Conservation (phyloP, 148 eudicot genomes). For the Nepenthes gracilis region DNA sequence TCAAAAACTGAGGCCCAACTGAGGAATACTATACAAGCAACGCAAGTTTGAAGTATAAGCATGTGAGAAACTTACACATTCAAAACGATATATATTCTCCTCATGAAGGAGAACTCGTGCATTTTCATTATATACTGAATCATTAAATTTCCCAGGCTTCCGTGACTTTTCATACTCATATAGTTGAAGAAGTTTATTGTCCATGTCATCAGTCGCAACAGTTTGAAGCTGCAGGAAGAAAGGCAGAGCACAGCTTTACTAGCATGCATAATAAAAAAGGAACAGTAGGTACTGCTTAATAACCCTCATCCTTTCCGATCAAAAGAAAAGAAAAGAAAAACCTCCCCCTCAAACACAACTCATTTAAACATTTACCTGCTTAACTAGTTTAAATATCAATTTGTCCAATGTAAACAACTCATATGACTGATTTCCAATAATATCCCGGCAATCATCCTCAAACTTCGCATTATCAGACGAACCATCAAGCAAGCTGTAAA, state of each 20-base stretch:
- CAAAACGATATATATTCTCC: constrained; percentile 82
- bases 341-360: background rate
- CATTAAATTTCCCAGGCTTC: constrained; percentile 42
- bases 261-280: constrained; percentile 8
- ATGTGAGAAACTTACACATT: constrained; percentile 50
- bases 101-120: constrained; percentile 77
- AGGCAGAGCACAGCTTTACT: background rate
- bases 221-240: constrained; percentile 66
- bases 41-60: background rate
- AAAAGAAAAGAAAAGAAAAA: no score
- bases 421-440: constrained; percentile 88
- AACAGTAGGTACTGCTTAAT: constrained; percentile 26
- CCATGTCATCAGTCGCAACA: constrained; percentile 74
- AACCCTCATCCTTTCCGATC: constrained; percentile 6
- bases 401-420: constrained; percentile 89
- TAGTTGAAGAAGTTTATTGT: constrained; percentile 71
- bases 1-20: constrained; percentile 2
- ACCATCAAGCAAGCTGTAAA: constrained; percentile 85
- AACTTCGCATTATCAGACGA: constrained; percentile 84
- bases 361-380: constrained; percentile 45
- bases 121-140: constrained; percentile 85
- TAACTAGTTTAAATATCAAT: constrained; percentile 83
- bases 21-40: background rate
- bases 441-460: constrained; percentile 90
- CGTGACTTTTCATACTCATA: constrained; percentile 80